Evolutionary conservation across 345 rosid genomes (phyloP).

Genomic region (Moringa oleifera): DNA sequence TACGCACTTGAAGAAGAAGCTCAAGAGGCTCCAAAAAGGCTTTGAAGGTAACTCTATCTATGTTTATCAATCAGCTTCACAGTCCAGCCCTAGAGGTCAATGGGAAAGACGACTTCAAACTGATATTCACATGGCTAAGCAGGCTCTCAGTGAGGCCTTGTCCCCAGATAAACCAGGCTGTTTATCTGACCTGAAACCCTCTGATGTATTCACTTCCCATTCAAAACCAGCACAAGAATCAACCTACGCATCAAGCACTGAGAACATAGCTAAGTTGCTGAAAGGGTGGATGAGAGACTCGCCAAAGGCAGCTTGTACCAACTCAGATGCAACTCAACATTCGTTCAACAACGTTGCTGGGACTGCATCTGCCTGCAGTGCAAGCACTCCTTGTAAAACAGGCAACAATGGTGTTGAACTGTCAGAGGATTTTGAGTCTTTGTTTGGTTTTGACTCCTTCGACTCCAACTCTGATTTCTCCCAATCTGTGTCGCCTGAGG

Average conservation of each 20-base stretch:
- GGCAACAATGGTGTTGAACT: constrained; percentile 17
- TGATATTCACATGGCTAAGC: constrained; percentile 59
- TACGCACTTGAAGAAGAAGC: constrained; percentile 78
- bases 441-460: constrained; percentile 39
- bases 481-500: constrained; percentile 34
- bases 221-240: constrained; percentile 23
- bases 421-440: constrained; percentile 38
- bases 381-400: constrained; percentile 21
- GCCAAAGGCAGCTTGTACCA: constrained; percentile 18
- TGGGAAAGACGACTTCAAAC: constrained; percentile 81
- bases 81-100: constrained; percentile 52
- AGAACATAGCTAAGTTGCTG: constrained; percentile 63
- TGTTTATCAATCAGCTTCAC: constrained; percentile 3
- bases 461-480: constrained; percentile 46
- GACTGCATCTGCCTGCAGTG: constrained; percentile 24
- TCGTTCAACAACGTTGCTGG: constrained; percentile 4
- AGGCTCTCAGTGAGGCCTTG: constrained; percentile 63
- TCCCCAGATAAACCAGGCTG: constrained; percentile 42
- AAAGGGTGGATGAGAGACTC: constrained; percentile 57
- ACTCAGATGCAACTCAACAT: constrained; percentile 2
- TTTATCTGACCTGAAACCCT: constrained; percentile 16
- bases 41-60: constrained; percentile 3
- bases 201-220: constrained; percentile 4
- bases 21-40: constrained; percentile 36
- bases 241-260: constrained; percentile 58